Evolutionary conservation across 2,329 filamentous ascomycete genomes (phyloP).

Genomic region (Zelopaecilomyces penicillatus): DNA sequence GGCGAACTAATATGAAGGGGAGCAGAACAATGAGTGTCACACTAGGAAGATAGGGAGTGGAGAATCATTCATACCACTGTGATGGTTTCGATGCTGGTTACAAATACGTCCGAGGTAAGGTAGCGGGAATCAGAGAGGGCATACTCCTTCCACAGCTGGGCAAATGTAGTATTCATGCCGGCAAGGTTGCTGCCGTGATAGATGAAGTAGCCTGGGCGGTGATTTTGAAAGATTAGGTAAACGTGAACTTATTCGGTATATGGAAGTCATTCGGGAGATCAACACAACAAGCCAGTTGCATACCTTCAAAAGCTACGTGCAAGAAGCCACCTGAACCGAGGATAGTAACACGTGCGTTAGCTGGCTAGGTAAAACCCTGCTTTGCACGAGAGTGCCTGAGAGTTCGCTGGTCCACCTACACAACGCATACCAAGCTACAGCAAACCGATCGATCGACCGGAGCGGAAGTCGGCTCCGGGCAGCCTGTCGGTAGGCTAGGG

Average conservation of each 20-base stretch:
- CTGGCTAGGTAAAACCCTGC: no score
- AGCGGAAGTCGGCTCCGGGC: constrained; percentile 12
- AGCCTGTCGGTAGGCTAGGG: constrained; percentile 19
- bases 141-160: constrained; percentile 92
- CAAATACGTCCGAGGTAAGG: constrained; percentile 71
- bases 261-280: not conserved
- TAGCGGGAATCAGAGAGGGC: constrained; percentile 81
- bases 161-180: constrained; percentile 62
- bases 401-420: constrained; percentile 31
- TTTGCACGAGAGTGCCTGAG: no score
- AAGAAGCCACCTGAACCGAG: constrained; percentile 49
- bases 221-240: not conserved
- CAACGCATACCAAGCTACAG: constrained; percentile 46
- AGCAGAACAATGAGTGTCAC: not conserved
- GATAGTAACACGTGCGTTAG: not conserved
- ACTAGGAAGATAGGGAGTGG: not conserved
- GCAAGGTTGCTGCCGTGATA: constrained; percentile 59
- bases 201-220: constrained; percentile 60
- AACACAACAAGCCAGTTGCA: no score
- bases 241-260: not conserved
- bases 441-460: constrained; percentile 29
- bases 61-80: constrained; percentile 55
- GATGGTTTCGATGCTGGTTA: constrained; percentile 78
- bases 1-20: constrained; percentile 27
- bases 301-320: constrained; percentile 76